Conservation (phyloP, 2,329 filamentous ascomycete species). For the Fusarium sp. region DNA sequence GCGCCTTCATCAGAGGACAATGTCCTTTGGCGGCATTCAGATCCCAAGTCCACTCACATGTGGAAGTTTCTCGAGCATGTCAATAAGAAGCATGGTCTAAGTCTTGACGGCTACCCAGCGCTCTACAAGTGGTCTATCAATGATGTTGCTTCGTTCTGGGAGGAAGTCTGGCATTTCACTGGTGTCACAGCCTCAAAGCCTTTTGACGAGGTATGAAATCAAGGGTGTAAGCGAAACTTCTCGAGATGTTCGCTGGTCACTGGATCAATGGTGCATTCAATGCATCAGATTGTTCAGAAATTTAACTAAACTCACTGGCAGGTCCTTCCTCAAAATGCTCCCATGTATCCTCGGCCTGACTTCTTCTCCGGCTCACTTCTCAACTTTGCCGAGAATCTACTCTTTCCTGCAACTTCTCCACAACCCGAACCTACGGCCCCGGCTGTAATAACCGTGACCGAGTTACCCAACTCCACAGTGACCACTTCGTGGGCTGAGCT, state of each 20-base stretch:
- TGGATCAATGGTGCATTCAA: not conserved
- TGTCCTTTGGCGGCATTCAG: slow-evolving; percentile 78
- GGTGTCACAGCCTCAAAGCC: slow-evolving; percentile 76
- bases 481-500: slow-evolving; percentile 80
- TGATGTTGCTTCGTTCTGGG: slow-evolving; percentile 83
- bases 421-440: slow-evolving; percentile 65
- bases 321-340: slow-evolving; percentile 74
- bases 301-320: slow-evolving; percentile 52
- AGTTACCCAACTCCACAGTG: slow-evolving; percentile 70
- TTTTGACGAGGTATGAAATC: slow-evolving; percentile 67
- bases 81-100: slow-evolving; percentile 73
- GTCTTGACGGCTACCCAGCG: slow-evolving; percentile 75
- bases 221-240: not conserved
- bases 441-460: slow-evolving; percentile 85
- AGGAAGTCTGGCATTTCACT: slow-evolving; percentile 84
- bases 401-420: slow-evolving; percentile 72
- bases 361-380: slow-evolving; percentile 85
- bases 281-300: not conserved
- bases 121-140: slow-evolving; percentile 88
- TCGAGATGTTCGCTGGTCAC: slow-evolving; percentile 11
- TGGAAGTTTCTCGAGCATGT: slow-evolving; percentile 77
- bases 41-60: slow-evolving; percentile 76
- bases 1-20: slow-evolving; percentile 43
- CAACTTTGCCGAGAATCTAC: slow-evolving; percentile 95
- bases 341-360: slow-evolving; percentile 86